Conservation (phyloP, 106 monocot species). For the Acanthochlamys bracteata region DNA sequence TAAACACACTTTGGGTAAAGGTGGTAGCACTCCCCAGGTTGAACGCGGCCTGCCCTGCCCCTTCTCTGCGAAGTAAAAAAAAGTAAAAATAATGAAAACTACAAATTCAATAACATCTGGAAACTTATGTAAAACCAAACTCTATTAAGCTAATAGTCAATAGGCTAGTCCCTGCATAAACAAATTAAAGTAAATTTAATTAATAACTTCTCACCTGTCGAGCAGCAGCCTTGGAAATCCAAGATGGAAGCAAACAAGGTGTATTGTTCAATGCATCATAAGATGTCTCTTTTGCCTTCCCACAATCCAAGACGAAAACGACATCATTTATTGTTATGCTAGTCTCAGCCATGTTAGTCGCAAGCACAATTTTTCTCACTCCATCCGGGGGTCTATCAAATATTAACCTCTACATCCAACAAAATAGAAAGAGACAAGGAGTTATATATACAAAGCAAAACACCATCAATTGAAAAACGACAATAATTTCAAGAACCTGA, state of each 20-base stretch:
- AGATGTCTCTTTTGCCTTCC: constrained; percentile 99
- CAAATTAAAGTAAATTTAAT: neutral
- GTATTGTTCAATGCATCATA: constrained; percentile 99
- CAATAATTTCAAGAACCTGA: too few relatives aligned
- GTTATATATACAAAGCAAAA: too few relatives aligned
- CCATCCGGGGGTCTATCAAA: constrained; percentile 87
- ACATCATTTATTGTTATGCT: constrained; percentile 99
- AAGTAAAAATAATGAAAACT: neutral
- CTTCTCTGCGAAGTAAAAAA: constrained; percentile 54
- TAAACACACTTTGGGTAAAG: constrained; percentile 95
- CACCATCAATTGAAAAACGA: too few relatives aligned
- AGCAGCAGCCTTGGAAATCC: constrained; percentile 98
- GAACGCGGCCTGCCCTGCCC: constrained; percentile 97
- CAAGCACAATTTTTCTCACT: constrained; percentile 92
- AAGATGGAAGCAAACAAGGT: constrained; percentile 97
- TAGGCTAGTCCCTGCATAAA: neutral
- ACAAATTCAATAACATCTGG: neutral
- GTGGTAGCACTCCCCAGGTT: constrained; percentile 94
- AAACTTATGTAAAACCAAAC: neutral
- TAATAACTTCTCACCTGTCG: constrained; percentile 52
- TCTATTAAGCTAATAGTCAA: neutral
- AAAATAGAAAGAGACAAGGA: too few relatives aligned
- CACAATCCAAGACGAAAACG: constrained; percentile 97
- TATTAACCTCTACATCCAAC: constrained; percentile 61
- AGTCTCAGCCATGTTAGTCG: constrained; percentile 97